A percentile compares a stretch with the other conserved stretches of the same genome.
Evolutionary conservation across 2,329 filamentous ascomycete species (phyloP).

Genomic region (Ophiostoma piceae): DNA sequence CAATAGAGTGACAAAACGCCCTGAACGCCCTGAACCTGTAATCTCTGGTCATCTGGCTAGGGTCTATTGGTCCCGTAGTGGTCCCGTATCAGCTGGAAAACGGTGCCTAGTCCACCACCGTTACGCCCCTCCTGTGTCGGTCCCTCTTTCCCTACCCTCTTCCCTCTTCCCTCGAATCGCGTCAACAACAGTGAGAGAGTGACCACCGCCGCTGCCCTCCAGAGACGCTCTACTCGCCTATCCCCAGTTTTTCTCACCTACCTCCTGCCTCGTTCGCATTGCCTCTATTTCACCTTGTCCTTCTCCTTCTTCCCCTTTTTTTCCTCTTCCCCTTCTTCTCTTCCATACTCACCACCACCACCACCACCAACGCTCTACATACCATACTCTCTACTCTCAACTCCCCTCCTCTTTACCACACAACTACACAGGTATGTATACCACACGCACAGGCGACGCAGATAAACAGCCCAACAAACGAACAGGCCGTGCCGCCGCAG

Average conservation of each 20-base stretch:
- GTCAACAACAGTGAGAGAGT: constrained; percentile 21
- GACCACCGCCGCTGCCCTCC: constrained; percentile 16
- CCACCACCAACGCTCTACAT: neutral
- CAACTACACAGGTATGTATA: neutral
- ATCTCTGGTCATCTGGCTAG: neutral
- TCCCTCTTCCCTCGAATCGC: constrained; percentile 21
- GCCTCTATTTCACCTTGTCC: constrained; percentile 17
- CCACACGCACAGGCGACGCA: neutral
- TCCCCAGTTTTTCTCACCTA: neutral
- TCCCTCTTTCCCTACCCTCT: constrained; percentile 13
- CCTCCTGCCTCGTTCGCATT: constrained; percentile 21
- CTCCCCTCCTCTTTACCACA: neutral
- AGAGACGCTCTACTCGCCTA: neutral
- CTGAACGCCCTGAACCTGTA: too few species aligned
- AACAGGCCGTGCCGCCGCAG: neutral
- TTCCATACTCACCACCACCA: constrained; percentile 17
- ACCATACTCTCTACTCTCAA: neutral
- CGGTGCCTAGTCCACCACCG: neutral
- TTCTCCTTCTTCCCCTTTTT: constrained; percentile 1
- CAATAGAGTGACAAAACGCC: too few species aligned
- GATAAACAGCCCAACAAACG: neutral
- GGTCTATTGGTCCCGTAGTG: neutral
- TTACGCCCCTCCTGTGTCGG: constrained; percentile 5
- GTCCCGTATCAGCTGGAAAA: neutral
- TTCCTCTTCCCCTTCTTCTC: constrained; percentile 8